phyloP scores from a whole-genome alignment of 192 early-diverging fungal genomes.

The Diversispora eburnea region DNA sequence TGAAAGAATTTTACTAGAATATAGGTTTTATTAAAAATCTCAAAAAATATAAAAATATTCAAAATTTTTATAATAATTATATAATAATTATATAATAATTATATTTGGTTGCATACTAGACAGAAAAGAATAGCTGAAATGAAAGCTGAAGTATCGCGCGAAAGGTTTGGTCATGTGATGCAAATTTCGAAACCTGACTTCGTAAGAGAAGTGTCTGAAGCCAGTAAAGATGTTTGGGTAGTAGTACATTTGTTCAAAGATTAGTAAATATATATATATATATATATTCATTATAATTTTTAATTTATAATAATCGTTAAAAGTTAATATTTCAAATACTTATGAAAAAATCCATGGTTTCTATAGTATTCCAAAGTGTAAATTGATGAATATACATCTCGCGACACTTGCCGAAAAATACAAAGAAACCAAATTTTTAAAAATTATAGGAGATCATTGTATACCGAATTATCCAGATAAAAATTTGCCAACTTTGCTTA shows the following conservation, averaged over 20 bases:
- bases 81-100: neutral
- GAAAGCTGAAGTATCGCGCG: constrained; percentile 60
- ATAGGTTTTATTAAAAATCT: constrained; percentile 46
- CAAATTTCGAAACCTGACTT: constrained; percentile 96
- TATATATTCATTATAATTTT: neutral
- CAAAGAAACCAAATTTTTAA: constrained; percentile 88
- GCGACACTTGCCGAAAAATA: constrained; percentile 69
- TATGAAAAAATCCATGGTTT: too few species aligned
- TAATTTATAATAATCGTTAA: neutral
- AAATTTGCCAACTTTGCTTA: constrained; percentile 83
- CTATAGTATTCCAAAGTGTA: constrained; percentile 72
- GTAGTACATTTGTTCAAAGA: constrained; percentile 67
- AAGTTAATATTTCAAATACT: too few species aligned
- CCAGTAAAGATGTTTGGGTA: constrained; percentile 67
- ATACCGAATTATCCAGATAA: constrained; percentile 93
- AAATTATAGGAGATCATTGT: constrained; percentile 89
- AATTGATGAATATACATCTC: constrained; percentile 76
- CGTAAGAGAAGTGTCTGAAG: constrained; percentile 82
- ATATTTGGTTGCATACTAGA: constrained; percentile 29
- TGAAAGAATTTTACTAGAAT: constrained; percentile 75
- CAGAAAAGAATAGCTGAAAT: constrained; percentile 85
- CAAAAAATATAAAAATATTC: constrained; percentile 7
- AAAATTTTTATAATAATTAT: neutral
- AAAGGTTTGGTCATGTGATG: constrained; percentile 79
- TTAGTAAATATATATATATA: constrained; percentile 36